A percentile compares a stretch with the other conserved stretches of the same genome.
These are phyloP conservation scores for Cutaneotrichosporon sp. DNA, from an alignment of 1,284 basidiomycete species.

Conservation along the genomic window DNA sequence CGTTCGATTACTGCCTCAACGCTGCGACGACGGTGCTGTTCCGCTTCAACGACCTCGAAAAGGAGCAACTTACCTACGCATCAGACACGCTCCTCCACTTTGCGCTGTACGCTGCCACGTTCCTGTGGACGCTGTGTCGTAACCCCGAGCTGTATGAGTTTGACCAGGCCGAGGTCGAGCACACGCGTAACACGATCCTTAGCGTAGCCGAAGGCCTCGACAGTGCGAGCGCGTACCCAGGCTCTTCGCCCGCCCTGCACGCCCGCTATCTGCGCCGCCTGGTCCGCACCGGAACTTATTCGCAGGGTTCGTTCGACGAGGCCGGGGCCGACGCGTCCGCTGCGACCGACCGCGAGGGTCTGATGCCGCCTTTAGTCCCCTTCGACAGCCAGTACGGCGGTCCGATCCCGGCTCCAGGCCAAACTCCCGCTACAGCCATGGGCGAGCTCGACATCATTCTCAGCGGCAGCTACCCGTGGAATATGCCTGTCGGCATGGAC, in stretches of 20 bases:
- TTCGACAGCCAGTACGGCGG: slow-evolving; percentile 7
- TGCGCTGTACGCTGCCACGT: slow-evolving; percentile 42
- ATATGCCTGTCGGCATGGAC: slow-evolving; percentile 22
- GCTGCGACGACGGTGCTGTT: slow-evolving; percentile 37
- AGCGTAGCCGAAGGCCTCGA: slow-evolving; percentile 37
- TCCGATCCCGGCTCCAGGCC: not conserved
- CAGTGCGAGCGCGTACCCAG: slow-evolving; percentile 32
- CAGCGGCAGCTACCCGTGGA: slow-evolving; percentile 35
- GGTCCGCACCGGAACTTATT: slow-evolving; percentile 16
- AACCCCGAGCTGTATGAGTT: slow-evolving; percentile 38
- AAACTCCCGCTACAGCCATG: slow-evolving; percentile 5
- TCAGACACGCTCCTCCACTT: slow-evolving; percentile 46
- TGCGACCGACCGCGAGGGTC: slow-evolving; percentile 11
- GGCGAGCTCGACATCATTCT: slow-evolving; percentile 35
- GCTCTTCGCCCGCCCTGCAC: slow-evolving; percentile 38
- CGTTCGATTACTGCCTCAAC: slow-evolving; percentile 40
- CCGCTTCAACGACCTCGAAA: slow-evolving; percentile 34
- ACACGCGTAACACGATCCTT: slow-evolving; percentile 38
- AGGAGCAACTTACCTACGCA: slow-evolving; percentile 36
- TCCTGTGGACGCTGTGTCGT: slow-evolving; percentile 35
- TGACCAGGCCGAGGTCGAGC: slow-evolving; percentile 35
- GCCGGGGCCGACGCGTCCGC: not conserved
- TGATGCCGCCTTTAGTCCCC: not conserved
- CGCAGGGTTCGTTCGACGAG: not conserved
- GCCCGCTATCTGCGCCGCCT: slow-evolving; percentile 38